Base-by-base conservation (phyloP, 192 early-diverging fungal genomes). In the Coemansia sp. region DNA sequence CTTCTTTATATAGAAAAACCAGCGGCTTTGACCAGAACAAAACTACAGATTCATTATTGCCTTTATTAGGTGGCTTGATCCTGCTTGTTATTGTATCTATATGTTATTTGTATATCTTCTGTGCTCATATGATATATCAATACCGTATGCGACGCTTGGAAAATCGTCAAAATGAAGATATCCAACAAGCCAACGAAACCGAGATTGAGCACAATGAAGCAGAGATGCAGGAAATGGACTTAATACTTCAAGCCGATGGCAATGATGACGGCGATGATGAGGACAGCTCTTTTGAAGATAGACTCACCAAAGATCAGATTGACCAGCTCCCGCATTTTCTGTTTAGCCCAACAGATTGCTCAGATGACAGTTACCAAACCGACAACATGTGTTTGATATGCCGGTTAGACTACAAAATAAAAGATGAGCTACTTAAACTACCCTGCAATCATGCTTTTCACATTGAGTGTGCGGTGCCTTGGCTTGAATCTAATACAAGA, bases 401-500 rank as follows among this genome's bases (percentile, higher is more conserved):
- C 64, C 88, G 93, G 58, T 90, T 90, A 52, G 89, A 93, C 23
- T 95, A 89, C 71, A 56, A 63, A 3, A 64, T 69, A 25, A 83
- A 82, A 19, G 91, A 93, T 52, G 70, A 80, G 22, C 82, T 83
- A 14, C 65, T 88, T 3, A 64, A 79, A 59, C 60, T 95, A 22
- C 87, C 88, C 1, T 98, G 95, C 78, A 84, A 82, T 15, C 95
- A 98, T 60, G 63, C 83, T 21, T 98, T 94, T 65, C 94, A 96
- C 68, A 84, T 85, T 1, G 64, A 72, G 10, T 98, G 95, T 60
- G 87, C 94, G 48, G 85, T 87, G 44, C 85, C 83, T 14, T 98
- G 95, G 94, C 76, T 96, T 26, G 86, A 89, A 54, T 79, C 93
- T 38, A 94, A 90, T 52, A 90, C 88, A 19, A 91, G 90, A 15